These are phyloP conservation scores for Hansenula lynferdii DNA, from an alignment of 1,139 yeast species.

Conservation along the genomic window DNA sequence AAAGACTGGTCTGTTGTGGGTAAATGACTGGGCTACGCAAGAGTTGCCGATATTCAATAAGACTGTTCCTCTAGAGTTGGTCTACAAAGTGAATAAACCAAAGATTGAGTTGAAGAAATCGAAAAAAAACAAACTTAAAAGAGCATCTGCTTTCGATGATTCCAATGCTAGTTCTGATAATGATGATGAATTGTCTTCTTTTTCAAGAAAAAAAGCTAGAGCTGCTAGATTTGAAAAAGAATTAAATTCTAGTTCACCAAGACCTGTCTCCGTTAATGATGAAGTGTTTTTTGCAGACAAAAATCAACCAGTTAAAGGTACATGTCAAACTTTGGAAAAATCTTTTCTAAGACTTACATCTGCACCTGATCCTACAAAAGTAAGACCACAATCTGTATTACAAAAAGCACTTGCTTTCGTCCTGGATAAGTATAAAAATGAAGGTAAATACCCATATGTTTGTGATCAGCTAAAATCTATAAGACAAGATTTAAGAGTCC, in stretches of 20 bases:
- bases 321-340: conserved; percentile 64
- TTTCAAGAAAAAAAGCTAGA: conserved; percentile 39
- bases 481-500: conserved; percentile 92
- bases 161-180: background rate
- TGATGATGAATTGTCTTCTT: conserved; percentile 24
- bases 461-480: conserved; percentile 90
- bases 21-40: conserved; percentile 58
- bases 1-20: conserved; percentile 38
- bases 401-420: conserved; percentile 54
- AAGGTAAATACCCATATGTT: conserved; percentile 62
- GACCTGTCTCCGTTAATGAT: conserved; percentile 1
- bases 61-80: conserved; percentile 11
- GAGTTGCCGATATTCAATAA: conserved; percentile 44
- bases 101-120: conserved; percentile 5
- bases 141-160: background rate
- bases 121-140: conserved; percentile 10
- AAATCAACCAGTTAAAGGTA: conserved; percentile 52
- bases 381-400: conserved; percentile 67
- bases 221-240: conserved; percentile 49
- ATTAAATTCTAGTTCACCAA: conserved; percentile 17
- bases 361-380: conserved; percentile 82
- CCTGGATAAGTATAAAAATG: conserved; percentile 47
- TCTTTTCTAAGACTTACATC: conserved; percentile 80
- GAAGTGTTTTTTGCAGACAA: conserved; percentile 22
- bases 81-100: conserved; percentile 15